Evolutionary conservation across 2,329 filamentous ascomycete species (phyloP).

Genomic region (Ceratocystis lukuohia): DNA sequence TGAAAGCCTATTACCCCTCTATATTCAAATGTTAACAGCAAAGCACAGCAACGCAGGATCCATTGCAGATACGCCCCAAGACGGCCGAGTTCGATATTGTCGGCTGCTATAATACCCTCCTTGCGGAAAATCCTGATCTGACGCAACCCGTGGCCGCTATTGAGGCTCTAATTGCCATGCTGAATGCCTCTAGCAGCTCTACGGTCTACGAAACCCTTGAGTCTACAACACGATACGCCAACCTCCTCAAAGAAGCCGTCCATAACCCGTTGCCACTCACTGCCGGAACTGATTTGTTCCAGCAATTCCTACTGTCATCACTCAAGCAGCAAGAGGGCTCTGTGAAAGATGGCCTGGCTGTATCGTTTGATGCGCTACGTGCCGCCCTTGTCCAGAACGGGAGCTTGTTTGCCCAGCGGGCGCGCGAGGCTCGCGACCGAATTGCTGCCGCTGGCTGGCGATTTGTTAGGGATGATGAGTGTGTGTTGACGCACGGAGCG

Average conservation of each 20-base stretch:
- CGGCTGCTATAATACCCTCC: conserved; percentile 40
- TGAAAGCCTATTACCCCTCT: background rate
- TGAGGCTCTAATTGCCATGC: conserved; percentile 75
- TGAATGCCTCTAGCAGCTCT: conserved; percentile 63
- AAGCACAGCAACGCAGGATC: background rate
- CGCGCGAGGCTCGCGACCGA: conserved; percentile 69
- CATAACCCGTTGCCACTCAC: conserved; percentile 83
- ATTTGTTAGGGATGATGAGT: conserved; percentile 64
- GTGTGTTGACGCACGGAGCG: conserved; percentile 82
- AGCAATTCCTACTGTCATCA: conserved; percentile 76
- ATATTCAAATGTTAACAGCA: background rate
- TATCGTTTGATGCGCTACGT: conserved; percentile 64
- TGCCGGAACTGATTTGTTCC: conserved; percentile 89
- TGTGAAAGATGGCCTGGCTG: conserved; percentile 22
- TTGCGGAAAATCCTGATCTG: conserved; percentile 59
- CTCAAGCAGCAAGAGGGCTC: conserved; percentile 36
- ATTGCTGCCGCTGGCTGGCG: conserved; percentile 69
- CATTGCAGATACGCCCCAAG: conserved; percentile 14
- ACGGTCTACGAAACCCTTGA: conserved; percentile 93
- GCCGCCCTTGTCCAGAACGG: conserved; percentile 77
- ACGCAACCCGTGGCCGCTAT: conserved; percentile 95
- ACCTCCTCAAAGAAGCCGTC: conserved; percentile 62
- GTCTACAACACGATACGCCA: conserved; percentile 63
- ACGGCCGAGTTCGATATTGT: conserved; percentile 36
- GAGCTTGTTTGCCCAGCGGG: conserved; percentile 71